Conservation (phyloP, 2,329 filamentous ascomycete species). For the Paracoccidioides brasiliensis region DNA sequence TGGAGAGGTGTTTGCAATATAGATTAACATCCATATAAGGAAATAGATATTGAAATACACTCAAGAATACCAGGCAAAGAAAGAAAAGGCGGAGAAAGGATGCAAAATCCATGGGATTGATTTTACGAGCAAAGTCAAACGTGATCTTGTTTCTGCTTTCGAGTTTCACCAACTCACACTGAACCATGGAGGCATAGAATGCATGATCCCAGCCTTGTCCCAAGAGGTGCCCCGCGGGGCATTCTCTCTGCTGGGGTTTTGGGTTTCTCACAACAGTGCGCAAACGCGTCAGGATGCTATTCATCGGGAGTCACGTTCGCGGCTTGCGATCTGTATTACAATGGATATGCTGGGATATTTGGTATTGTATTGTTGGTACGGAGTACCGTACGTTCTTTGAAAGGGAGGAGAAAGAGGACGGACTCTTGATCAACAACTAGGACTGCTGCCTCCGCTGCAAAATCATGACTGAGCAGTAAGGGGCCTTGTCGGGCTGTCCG, state of each 20-base stretch:
- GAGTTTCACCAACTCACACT: background rate
- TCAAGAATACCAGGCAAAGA: background rate
- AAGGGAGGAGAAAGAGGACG: background rate
- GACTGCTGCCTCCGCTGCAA: background rate
- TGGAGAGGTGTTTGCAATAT: background rate
- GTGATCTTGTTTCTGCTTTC: background rate
- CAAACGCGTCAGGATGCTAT: background rate
- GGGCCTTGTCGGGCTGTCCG: background rate
- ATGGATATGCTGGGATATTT: background rate
- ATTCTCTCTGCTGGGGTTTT: background rate
- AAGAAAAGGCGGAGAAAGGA: background rate
- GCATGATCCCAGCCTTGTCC: background rate
- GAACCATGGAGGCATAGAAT: background rate
- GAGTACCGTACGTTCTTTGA: background rate
- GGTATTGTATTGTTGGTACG: background rate
- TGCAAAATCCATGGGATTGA: background rate
- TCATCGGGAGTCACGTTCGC: background rate
- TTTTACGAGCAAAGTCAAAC: background rate
- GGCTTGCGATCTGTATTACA: background rate
- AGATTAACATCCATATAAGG: background rate
- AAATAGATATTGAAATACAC: too few species aligned
- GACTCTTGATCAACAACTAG: background rate
- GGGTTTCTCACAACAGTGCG: background rate
- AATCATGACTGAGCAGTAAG: background rate
- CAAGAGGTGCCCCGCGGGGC: background rate